Percentiles rank a stretch among this genome's conserved stretches.
phyloP scores from a whole-genome alignment of 352 stramenopile species.

The Pythium coloratum region DNA sequence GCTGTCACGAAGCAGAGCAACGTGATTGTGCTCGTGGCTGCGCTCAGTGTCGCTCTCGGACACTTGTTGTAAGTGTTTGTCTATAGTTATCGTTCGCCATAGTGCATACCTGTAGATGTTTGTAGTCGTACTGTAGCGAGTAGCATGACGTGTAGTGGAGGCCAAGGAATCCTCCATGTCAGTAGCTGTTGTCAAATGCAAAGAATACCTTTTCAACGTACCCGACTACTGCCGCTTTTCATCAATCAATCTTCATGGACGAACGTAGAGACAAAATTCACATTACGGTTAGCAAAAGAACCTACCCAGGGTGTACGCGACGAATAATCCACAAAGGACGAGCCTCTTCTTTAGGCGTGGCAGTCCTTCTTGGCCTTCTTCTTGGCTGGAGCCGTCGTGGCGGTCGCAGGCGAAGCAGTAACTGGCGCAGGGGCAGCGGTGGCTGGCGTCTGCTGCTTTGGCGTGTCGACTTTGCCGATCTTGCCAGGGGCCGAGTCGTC shows the following conservation, averaged over 20 bases:
- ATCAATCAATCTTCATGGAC: too few species aligned
- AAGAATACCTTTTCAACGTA: neutral
- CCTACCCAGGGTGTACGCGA: neutral
- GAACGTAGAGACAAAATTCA: neutral
- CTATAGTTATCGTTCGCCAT: neutral
- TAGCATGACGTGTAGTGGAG: neutral
- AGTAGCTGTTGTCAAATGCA: neutral
- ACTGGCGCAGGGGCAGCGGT: too few species aligned
- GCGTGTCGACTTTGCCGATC: neutral
- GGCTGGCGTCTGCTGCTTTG: neutral
- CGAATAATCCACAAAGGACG: neutral
- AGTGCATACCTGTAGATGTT: neutral
- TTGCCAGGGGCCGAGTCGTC: slow-evolving; percentile 11
- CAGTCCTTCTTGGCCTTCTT: slow-evolving; percentile 19
- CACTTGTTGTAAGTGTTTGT: slow-evolving; percentile 10
- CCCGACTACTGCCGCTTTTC: too few species aligned
- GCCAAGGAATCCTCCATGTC: neutral
- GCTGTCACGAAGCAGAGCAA: slow-evolving; percentile 7
- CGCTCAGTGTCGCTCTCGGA: neutral
- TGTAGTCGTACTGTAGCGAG: neutral
- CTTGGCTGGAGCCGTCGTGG: slow-evolving; percentile 5
- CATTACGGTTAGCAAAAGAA: neutral
- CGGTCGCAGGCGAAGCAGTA: neutral
- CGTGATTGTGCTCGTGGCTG: slow-evolving; percentile 11
- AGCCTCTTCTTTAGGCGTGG: slow-evolving; percentile 4